Base-by-base conservation (phyloP, 805 yeast genomes). In the Starmerella vitae region DNA sequence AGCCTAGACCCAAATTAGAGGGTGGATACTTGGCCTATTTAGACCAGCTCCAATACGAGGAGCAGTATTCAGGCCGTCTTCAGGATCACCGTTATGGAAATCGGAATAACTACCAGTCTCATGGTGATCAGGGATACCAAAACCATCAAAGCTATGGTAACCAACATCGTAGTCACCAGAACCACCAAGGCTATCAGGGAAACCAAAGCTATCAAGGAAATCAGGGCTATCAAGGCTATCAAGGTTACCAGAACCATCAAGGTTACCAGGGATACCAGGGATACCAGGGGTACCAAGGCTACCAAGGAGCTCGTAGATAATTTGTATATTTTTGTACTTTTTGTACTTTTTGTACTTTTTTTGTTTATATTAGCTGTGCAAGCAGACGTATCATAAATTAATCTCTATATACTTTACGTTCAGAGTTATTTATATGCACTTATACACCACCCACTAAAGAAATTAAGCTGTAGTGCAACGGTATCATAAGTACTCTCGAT, bases 11-110 rank as follows among this genome's bases (percentile, higher is more conserved):
- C 26, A 31, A 34, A 36, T 30, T 44, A 20, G 25, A 36, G 20
- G 50, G 51, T 1, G 43, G 56, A 8, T 25, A 57, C 48, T 36
- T 42, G 20, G 49, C 49, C 3, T 46, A 45, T 33, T 3, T 45
- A 10, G 43, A 42, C 20, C 8, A 26, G 6, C 20, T 21, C 30
- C 20, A 46, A 14, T 33, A 37, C 29, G 37, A 42, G 20, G 34
- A 42, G 20, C 34, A 36, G 28, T 24, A 44, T n/a, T n/a, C 32
- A 37, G 30, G 31, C 19, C 28, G n/a, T n/a, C n/a, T n/a, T n/a
- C n/a, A n/a, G n/a, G n/a, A n/a, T n/a, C n/a, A n/a, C n/a, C n/a
- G n/a, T n/a, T 27, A 13, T 13, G 28, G 41, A 60, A 63, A 34
- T 56, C n/a, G n/a, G n/a, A n/a, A n/a, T n/a, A n/a, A n/a, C n/a